A percentile compares a stretch with the other conserved stretches of the same genome.
Evolutionary conservation across 768 basidiomycete genomes (phyloP).

Genomic region (Lentinula lateritia): DNA sequence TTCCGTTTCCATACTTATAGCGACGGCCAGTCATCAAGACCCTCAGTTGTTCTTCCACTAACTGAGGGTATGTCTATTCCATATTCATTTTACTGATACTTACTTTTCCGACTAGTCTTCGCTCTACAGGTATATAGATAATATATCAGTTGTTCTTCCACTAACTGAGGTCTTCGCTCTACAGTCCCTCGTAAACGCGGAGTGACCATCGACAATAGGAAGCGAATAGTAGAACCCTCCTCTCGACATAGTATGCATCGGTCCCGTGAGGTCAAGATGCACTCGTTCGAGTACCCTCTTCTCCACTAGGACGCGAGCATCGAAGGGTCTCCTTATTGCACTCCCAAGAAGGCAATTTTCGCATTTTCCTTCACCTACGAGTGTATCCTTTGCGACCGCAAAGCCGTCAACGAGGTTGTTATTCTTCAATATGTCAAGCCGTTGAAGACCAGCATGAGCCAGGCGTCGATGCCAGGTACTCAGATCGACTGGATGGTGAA

Average conservation of each 20-base stretch:
- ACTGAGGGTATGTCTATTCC: neutral
- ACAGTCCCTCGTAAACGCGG: neutral
- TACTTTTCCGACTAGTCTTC: neutral
- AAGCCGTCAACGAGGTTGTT: too few species aligned
- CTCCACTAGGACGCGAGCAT: neutral
- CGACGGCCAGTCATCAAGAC: neutral
- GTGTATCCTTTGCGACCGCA: too few species aligned
- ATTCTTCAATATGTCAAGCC: too few species aligned
- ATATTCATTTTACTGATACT: neutral
- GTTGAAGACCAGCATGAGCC: too few species aligned
- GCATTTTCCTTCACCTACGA: too few species aligned
- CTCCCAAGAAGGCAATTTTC: conserved; percentile 14
- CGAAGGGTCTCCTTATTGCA: neutral
- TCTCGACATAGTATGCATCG: too few species aligned
- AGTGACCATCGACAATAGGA: too few species aligned
- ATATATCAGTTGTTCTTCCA: neutral
- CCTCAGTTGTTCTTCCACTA: neutral
- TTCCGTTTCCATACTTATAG: neutral
- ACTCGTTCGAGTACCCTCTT: neutral
- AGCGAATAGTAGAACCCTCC: too few species aligned
- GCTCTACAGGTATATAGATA: neutral
- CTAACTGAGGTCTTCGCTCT: neutral
- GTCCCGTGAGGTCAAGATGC: neutral
- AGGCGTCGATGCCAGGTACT: conserved; percentile 22
- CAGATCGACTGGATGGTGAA: conserved; percentile 13